phyloP scores from a whole-genome alignment of 2,329 filamentous ascomycete species.

The Fusarium chlamydosporum region DNA sequence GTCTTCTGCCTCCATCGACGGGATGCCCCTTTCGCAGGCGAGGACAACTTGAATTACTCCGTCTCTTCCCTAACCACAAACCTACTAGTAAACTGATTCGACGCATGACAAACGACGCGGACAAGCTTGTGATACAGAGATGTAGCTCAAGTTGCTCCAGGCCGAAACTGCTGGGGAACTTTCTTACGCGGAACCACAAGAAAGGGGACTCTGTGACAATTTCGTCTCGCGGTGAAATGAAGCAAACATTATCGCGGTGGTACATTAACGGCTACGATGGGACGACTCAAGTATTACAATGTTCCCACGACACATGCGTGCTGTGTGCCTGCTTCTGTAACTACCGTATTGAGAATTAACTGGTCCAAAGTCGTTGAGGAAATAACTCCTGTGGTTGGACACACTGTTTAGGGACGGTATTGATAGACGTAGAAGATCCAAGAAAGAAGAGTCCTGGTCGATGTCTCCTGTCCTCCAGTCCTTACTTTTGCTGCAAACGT shows the following conservation, averaged over 20 bases:
- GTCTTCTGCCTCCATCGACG: slow-evolving; percentile 8
- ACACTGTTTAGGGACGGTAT: background rate
- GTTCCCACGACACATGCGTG: slow-evolving; percentile 33
- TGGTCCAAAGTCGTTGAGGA: background rate
- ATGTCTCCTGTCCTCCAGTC: background rate
- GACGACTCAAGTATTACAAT: slow-evolving; percentile 43
- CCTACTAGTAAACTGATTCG: slow-evolving; percentile 35
- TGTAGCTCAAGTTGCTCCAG: slow-evolving; percentile 30
- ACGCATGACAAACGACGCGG: slow-evolving; percentile 33
- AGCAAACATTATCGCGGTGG: slow-evolving; percentile 48
- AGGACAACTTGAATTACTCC: slow-evolving; percentile 21
- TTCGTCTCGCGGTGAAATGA: slow-evolving; percentile 44
- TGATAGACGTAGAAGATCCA: slow-evolving; percentile 5
- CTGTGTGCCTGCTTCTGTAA: slow-evolving; percentile 16
- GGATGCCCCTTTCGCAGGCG: slow-evolving; percentile 19
- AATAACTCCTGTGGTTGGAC: background rate
- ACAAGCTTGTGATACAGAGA: slow-evolving; percentile 43
- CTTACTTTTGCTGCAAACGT: background rate
- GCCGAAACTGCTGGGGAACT: slow-evolving; percentile 36
- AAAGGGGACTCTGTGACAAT: slow-evolving; percentile 26
- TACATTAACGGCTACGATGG: slow-evolving; percentile 48
- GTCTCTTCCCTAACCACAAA: slow-evolving; percentile 9
- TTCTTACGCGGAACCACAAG: slow-evolving; percentile 37
- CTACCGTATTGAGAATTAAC: slow-evolving; percentile 3
- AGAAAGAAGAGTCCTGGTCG: background rate